These are phyloP conservation scores for Salvia miltiorrhiza DNA, from an alignment of 257 asterid genomes.

Conservation along the genomic window DNA sequence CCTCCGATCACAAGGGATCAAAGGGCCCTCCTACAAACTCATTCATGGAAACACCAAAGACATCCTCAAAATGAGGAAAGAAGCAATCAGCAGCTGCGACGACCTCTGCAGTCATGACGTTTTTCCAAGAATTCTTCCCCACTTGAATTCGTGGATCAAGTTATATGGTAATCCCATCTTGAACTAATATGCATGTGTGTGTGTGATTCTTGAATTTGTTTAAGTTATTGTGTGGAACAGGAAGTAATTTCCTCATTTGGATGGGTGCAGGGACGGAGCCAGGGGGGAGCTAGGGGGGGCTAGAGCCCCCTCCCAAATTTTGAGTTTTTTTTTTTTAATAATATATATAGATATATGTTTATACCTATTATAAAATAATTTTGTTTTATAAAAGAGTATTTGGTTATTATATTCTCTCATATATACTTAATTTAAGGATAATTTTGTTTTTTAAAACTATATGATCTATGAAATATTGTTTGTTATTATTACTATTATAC, in stretches of 20 bases:
- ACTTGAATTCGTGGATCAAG: slow-evolving; percentile 39
- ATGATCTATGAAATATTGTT: too few relatives aligned
- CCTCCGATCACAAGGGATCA: slow-evolving; percentile 46
- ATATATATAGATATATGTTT: too few relatives aligned
- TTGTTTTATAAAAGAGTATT: too few relatives aligned
- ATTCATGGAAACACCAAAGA: slow-evolving; percentile 51
- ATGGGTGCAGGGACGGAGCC: too few relatives aligned
- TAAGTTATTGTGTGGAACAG: slow-evolving; percentile 15
- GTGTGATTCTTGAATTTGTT: neutral
- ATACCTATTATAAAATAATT: too few relatives aligned
- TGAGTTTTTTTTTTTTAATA: too few relatives aligned
- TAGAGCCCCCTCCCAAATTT: too few relatives aligned
- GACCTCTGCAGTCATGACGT: slow-evolving; percentile 40
- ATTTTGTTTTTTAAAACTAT: too few relatives aligned
- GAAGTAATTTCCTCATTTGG: slow-evolving; percentile 47
- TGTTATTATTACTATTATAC: too few relatives aligned
- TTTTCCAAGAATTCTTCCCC: slow-evolving; percentile 44
- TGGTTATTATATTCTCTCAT: too few relatives aligned
- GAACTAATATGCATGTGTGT: neutral
- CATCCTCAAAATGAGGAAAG: slow-evolving; percentile 36
- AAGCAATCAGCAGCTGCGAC: slow-evolving; percentile 31
- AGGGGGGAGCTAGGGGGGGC: too few relatives aligned
- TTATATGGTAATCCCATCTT: slow-evolving; percentile 38
- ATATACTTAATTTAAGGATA: too few relatives aligned
- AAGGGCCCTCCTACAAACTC: slow-evolving; percentile 45